Percentiles rank a stretch among this genome's conserved stretches.
phyloP scores from a whole-genome alignment of 306 rosid genomes.

The Rosa multiflora region DNA sequence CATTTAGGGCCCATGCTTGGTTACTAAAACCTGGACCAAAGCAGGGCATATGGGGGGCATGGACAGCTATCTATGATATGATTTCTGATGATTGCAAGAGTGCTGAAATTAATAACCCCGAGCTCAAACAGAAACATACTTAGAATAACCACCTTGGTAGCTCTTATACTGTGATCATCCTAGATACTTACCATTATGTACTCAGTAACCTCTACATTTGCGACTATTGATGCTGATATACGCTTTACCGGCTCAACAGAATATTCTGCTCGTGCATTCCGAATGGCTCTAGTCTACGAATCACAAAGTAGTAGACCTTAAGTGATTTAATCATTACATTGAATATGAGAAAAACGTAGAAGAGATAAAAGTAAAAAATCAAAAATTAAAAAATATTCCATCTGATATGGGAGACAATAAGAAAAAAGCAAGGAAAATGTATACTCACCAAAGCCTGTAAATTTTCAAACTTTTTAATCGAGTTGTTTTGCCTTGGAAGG shows the following conservation, averaged over 20 bases:
- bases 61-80: constrained; percentile 11
- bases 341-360: neutral
- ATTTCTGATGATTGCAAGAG: neutral
- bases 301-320: constrained; percentile 9
- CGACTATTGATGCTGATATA: constrained; percentile 83
- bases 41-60: neutral
- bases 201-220: constrained; percentile 73
- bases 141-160: neutral
- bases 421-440: constrained; percentile 15
- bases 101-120: neutral
- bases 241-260: constrained; percentile 94
- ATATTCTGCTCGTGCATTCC: constrained; percentile 97
- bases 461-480: constrained; percentile 79
- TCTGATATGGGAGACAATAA: constrained; percentile 9
- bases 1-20: neutral
- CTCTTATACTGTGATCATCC: neutral
- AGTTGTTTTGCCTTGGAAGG: constrained; percentile 62
- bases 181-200: constrained; percentile 64
- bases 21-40: neutral
- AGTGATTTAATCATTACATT: neutral
- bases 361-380: neutral
- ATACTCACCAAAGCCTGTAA: constrained; percentile 78
- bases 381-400: neutral
- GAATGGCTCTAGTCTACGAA: constrained; percentile 69
- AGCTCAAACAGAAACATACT: neutral